A percentile compares a stretch with the other conserved stretches of the same genome.
These are phyloP conservation scores for Syzygium syzygioides DNA, from an alignment of 441 rosid genomes.

Conservation along the genomic window DNA sequence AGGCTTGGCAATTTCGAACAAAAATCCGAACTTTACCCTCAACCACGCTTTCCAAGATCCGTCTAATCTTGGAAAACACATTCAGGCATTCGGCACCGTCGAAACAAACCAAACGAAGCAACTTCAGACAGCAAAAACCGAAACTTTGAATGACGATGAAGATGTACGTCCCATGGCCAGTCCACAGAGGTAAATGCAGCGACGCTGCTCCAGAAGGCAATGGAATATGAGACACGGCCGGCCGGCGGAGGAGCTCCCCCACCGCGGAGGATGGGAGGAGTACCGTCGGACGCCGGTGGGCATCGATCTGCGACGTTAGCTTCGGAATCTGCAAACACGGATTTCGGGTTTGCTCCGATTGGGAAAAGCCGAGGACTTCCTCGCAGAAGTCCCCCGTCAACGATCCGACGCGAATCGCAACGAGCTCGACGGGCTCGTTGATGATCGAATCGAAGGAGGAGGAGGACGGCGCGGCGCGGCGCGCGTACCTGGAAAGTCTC, in stretches of 20 bases:
- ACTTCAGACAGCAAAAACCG: neutral
- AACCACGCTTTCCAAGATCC: neutral
- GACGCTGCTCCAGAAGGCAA: conserved; percentile 1
- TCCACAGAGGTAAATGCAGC: conserved; percentile 2
- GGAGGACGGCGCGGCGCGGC: neutral
- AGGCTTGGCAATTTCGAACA: neutral
- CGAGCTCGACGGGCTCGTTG: neutral
- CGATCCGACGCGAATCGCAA: neutral
- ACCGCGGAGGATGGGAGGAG: neutral
- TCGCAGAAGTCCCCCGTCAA: conserved; percentile 27
- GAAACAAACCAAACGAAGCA: neutral
- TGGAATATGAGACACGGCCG: neutral
- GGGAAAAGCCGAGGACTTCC: conserved; percentile 6
- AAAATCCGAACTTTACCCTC: neutral
- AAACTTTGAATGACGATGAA: rapidly evolving
- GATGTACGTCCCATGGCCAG: neutral
- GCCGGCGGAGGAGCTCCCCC: conserved; percentile 29
- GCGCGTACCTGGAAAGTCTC: neutral
- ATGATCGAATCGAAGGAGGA: neutral
- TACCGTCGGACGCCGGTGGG: conserved; percentile 26
- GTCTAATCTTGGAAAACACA: neutral
- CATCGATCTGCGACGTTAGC: conserved; percentile 34
- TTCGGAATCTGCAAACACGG: conserved; percentile 33
- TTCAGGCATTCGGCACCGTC: neutral
- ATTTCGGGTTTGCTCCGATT: conserved; percentile 25